Base-by-base conservation (phyloP, 306 rosid genomes). In the Trifolium pratense region DNA sequence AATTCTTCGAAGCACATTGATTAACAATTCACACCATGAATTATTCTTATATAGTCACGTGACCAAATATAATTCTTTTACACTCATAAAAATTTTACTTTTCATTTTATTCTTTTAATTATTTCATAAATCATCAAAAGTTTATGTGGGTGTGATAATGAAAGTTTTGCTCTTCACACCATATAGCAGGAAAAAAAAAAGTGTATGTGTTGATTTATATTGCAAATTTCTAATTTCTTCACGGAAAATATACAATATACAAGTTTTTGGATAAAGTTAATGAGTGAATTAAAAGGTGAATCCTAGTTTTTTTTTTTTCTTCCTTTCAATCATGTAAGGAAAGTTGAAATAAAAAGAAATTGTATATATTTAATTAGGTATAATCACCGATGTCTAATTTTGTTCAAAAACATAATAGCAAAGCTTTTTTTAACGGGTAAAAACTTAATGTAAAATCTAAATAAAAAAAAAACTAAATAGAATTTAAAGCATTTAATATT, bases 371-470 rank as follows among this genome's bases (percentile, higher is more conserved):
- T 10, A 20, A 3, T 8, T 17, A 18, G 23, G 58, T 15, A 58
- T 31, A 58, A 58, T 29, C 6, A 18, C 31, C 69, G 2, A 37
- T 18, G 16, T 64, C 16, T 18, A 40, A 9, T 63, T 63, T 63
- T 17, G 9, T 63, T 37, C 9, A 63, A 9, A 36, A 34, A 9
- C 14, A 32, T 42, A 42, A 6, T 7, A 13, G 9, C 21, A 32
- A 61, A 61, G 0, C n/a, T 31, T 62, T 13, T 32, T 20, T 46
- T 32, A 61, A 26, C 57, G 7, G 29, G 16, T 5, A 39, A 9
- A 72, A 3, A 42, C 26, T 25, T 58, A 40, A 39, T 18, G 62
- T 10, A 14, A 26, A 63, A 63, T 74, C 29, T 17, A 64, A 49
- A 64, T n/a, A 8, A 25, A 15, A 48, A 48, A 62, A 16, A 18